Percentiles rank a stretch among this genome's conserved stretches.
Conservation (phyloP, 2,329 filamentous ascomycete species). For the Arthrobotrys megalospora region DNA sequence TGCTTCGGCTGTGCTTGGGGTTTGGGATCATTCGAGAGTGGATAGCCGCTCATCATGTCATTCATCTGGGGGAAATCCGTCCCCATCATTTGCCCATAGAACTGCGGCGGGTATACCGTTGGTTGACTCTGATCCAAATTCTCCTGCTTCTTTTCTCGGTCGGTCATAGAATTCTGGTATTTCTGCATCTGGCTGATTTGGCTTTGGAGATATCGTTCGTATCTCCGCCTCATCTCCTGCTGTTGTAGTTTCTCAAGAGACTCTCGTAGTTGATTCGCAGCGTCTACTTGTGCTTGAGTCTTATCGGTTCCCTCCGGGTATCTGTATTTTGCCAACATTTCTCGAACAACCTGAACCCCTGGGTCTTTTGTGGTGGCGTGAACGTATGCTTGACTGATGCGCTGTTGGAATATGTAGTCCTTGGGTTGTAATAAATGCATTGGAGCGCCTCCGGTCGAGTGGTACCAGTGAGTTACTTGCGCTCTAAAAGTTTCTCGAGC, state of each 20-base stretch:
- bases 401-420: not conserved
- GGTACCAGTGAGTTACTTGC: conserved; percentile 3
- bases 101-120: not conserved
- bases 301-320: not conserved
- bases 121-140: not conserved
- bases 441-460: not conserved
- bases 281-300: not conserved
- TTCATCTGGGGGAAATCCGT: not conserved
- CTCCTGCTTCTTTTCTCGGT: not conserved
- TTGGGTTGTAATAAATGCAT: conserved; percentile 1
- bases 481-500: not conserved
- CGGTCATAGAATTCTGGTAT: not conserved
- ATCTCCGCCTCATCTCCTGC: not conserved
- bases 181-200: not conserved
- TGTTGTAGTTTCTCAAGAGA: not conserved
- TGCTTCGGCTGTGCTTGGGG: not conserved
- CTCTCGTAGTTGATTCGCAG: not conserved
- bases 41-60: not conserved
- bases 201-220: not conserved
- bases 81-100: not conserved
- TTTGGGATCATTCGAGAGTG: not conserved
- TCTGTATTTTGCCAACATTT: not conserved
- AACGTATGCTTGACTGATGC: not conserved
- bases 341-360: not conserved
- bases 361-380: not conserved